Percentiles rank a stretch among this genome's conserved stretches.
phyloP scores from a whole-genome alignment of 176 grass and related monocot genomes.

The Alopecurus myosuroides region DNA sequence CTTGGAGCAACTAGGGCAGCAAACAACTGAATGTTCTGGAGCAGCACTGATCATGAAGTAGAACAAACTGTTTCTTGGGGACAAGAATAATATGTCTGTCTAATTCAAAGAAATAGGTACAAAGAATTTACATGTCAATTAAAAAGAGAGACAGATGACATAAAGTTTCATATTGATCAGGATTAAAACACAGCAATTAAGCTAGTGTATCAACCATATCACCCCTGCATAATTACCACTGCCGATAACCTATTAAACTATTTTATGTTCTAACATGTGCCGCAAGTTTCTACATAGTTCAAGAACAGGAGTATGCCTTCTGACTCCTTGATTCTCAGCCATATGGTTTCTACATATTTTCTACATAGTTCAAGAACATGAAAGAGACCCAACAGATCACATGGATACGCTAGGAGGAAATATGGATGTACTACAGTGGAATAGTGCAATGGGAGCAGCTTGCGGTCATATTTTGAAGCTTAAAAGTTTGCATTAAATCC shows the following conservation, averaged over 20 bases:
- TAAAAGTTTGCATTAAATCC: slow-evolving; percentile 17
- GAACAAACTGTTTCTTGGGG: neutral
- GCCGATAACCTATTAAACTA: too few relatives aligned
- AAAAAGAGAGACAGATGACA: neutral
- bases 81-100: neutral
- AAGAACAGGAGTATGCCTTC: too few relatives aligned
- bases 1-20: neutral
- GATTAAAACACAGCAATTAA: neutral
- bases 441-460: neutral
- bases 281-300: too few relatives aligned
- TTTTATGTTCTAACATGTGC: too few relatives aligned
- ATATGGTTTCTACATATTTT: too few relatives aligned
- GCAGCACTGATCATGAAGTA: neutral
- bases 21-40: neutral
- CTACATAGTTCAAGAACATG: too few relatives aligned
- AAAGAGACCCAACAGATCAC: slow-evolving; percentile 69
- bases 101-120: neutral
- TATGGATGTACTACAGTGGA: neutral
- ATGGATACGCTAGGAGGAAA: slow-evolving; percentile 24
- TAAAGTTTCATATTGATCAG: neutral
- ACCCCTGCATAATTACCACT: neutral
- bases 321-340: too few relatives aligned
- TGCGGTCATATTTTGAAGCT: neutral
- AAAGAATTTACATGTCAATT: neutral
- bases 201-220: neutral